Evolutionary conservation across 2,329 filamentous ascomycete genomes (phyloP).

Genomic region (Sordariomycetes sp.): DNA sequence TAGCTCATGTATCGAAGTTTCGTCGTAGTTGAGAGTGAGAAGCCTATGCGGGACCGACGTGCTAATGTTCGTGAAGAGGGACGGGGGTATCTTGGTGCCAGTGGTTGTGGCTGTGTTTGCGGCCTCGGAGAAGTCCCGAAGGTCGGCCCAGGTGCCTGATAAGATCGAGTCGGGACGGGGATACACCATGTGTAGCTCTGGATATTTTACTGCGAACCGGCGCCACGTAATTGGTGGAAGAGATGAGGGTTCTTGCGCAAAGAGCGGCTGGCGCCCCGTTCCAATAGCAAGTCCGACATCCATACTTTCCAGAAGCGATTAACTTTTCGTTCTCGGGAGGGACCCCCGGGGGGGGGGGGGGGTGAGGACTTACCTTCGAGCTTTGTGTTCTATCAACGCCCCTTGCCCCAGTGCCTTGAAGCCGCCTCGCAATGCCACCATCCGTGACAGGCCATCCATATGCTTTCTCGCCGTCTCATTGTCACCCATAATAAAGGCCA

Average conservation of each 20-base stretch:
- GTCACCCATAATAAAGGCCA: slow-evolving; percentile 11
- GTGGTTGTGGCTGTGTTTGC: slow-evolving; percentile 11
- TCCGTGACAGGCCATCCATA: slow-evolving; percentile 11
- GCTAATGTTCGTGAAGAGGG: slow-evolving; percentile 9
- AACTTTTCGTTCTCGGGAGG: no score
- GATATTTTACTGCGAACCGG: neutral
- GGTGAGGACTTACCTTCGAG: neutral
- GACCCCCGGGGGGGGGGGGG: no score
- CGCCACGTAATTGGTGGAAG: slow-evolving; percentile 3
- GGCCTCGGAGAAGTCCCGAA: slow-evolving; percentile 10
- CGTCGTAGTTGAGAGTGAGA: slow-evolving; percentile 8
- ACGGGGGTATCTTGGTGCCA: slow-evolving; percentile 8
- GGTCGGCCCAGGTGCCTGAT: slow-evolving; percentile 11
- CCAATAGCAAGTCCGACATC: slow-evolving; percentile 4
- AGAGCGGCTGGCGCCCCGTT: slow-evolving; percentile 4
- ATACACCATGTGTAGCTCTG: neutral
- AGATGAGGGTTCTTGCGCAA: slow-evolving; percentile 7
- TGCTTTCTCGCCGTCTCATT: slow-evolving; percentile 10
- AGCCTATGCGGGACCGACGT: slow-evolving; percentile 12
- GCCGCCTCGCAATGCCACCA: slow-evolving; percentile 12
- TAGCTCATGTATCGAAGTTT: slow-evolving; percentile 6
- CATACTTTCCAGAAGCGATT: neutral
- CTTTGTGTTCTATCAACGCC: slow-evolving; percentile 8
- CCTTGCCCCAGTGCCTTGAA: slow-evolving; percentile 7
- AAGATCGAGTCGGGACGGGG: slow-evolving; percentile 9